Evolutionary conservation across 2,329 filamentous ascomycete species (phyloP), one percentile per base, ranked within the genome.

Genomic region (Curvularia hawaiiensis): DNA sequence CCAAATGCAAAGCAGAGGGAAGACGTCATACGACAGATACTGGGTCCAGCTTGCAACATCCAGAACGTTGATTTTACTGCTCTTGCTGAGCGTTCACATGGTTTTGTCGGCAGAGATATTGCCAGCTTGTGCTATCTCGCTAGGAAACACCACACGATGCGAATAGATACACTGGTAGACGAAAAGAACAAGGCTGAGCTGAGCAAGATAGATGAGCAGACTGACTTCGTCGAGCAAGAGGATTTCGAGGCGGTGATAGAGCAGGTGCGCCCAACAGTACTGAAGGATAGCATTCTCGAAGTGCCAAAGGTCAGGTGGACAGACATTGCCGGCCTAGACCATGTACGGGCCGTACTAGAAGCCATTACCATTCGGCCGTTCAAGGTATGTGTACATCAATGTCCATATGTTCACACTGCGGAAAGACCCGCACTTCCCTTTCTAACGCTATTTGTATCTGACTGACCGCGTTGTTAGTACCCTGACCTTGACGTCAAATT

Each of bases 251-350:
- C 81, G 39, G 91, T 92, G 1, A 81, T 94, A 35, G 82, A 84
- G 38, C 79, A 85, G 54, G 87, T 92, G n/a, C 84, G 86, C 11
- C 92, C 94, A 1, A 92, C 90, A 1, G 91, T 92, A 3, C 94
- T 98, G 85, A 88, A 91, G 63, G 92, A 96, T 70, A 88, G 97
- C 54, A 91, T 95, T 71, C 82, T 97, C 46, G 91, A 96, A 70
- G 93, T 91, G 9, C 93, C 92, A 0, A 92, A 90, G 14, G 88
- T 96, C 28, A 85, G 84, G 74, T 98, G 92, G 92, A 82, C 84
- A 48, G 91, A 97, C 69, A 94, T 98, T 50, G 93, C 92, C 59
- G 94, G 94, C 0, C 90, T 96, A 61, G 85, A 89, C 44, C 82
- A 84, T 40, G 86, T 96, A 61, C 96, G 96, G 71, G 24, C 77